Base-by-base conservation (phyloP, 441 rosid genomes). In the Populus trichocarpa region DNA sequence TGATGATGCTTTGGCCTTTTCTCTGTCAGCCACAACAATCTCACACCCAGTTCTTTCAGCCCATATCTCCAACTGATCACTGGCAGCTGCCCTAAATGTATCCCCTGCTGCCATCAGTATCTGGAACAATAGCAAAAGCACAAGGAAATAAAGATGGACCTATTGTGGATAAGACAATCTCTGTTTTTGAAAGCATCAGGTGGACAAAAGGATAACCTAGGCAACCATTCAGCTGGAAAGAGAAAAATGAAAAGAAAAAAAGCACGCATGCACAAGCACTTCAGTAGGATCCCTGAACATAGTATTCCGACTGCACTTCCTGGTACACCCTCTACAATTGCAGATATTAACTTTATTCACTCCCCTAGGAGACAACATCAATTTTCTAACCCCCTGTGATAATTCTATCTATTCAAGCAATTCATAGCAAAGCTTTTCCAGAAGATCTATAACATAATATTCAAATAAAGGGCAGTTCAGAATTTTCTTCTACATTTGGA, bases 51-150 rank as follows among this genome's bases (percentile, higher is more conserved):
- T 89, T 84, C 98, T 90, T 90, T 91, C 93, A 20, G 97, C 97
- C 98, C 96, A 93, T 77, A 95, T 92, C 87, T 95, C 98, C 66
- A 95, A 88, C 86, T 92, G 97, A 82, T 94, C 97, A 78, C 92
- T 92, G 65, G 98, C 97, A 83, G 98, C 98, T 79, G 98, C 96
- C 83, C 98, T 90, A 83, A 92, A 94, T 65, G 98, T 94, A 85
- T 94, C 98, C 16, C 98, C 98, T 71, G 98, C 98, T 28, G 98
- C 98, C 89, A 92, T 83, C 79, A 94, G 82, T 83, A 92, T 84
- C 98, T 92, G 83, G 71, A 73, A 85, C 72, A 79, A 71, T 82
- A 81, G 75, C 81, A 68, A 80, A 77, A 67, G 33, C 67, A n/a
- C 16, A 46, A 46, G 57, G 16, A 46, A 46, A 46, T 46, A 46